phyloP scores from a whole-genome alignment of 257 asterid genomes.

The Orobanche coerulescens region DNA sequence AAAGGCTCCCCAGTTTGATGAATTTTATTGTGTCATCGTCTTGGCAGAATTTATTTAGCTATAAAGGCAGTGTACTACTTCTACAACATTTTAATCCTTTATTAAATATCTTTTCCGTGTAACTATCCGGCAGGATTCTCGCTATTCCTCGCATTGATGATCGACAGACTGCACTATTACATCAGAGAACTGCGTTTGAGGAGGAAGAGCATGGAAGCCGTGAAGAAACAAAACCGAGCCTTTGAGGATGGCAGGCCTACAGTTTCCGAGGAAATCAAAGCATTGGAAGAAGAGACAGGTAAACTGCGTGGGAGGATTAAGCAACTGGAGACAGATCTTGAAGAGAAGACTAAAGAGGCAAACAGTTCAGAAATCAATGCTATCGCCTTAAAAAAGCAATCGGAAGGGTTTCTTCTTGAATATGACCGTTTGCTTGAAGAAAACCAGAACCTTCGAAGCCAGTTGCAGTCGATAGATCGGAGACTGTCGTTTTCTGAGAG shows the following conservation, averaged over 20 bases:
- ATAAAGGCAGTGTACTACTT: background rate
- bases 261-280: slow-evolving; percentile 36
- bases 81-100: background rate
- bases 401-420: slow-evolving; percentile 84
- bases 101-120: background rate
- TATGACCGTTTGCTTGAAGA: slow-evolving; percentile 82
- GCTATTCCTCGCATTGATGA: slow-evolving; percentile 75
- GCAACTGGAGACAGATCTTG: slow-evolving; percentile 51
- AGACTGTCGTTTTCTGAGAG: slow-evolving; percentile 53
- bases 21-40: background rate
- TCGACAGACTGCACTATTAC: slow-evolving; percentile 78
- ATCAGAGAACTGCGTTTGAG: slow-evolving; percentile 72
- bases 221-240: slow-evolving; percentile 57
- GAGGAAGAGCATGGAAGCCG: slow-evolving; percentile 63
- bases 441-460: slow-evolving; percentile 69
- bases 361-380: slow-evolving; percentile 63
- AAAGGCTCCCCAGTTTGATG: background rate
- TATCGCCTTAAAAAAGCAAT: slow-evolving; percentile 67
- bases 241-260: slow-evolving; percentile 47
- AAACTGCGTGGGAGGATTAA: slow-evolving; percentile 36
- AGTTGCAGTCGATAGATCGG: slow-evolving; percentile 63
- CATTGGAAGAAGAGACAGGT: slow-evolving; percentile 50
- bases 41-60: background rate
- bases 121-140: slow-evolving; percentile 50
- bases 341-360: slow-evolving; percentile 49